These are phyloP conservation scores for Actinomortierella wolfii DNA, from an alignment of 371 early-diverging fungal genomes.

Conservation along the genomic window DNA sequence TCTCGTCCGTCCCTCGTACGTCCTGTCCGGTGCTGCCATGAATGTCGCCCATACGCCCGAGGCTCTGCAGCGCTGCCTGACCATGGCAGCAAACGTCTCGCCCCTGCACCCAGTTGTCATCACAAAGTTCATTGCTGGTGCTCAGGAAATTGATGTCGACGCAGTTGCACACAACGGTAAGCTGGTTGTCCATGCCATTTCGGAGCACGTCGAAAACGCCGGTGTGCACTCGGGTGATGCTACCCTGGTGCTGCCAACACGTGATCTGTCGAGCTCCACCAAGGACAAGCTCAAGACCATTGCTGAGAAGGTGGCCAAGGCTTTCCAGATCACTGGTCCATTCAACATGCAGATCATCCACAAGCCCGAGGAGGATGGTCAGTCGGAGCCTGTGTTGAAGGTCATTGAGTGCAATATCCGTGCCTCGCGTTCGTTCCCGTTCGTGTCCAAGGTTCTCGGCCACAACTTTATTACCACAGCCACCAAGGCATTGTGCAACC, in stretches of 20 bases:
- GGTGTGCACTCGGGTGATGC: conserved; percentile 98
- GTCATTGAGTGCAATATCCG: conserved; percentile 97
- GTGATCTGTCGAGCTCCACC: conserved; percentile 67
- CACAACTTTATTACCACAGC: conserved; percentile 90
- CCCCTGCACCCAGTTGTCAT: conserved; percentile 93
- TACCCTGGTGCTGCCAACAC: conserved; percentile 87
- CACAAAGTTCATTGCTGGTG: conserved; percentile 89
- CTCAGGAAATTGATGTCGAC: conserved; percentile 96
- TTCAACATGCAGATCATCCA: conserved; percentile 96
- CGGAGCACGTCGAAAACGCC: conserved; percentile 95
- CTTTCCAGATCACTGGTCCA: conserved; percentile 92
- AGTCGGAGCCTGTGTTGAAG: conserved; percentile 65
- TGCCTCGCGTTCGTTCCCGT: conserved; percentile 95
- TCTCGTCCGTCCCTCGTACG: conserved; percentile 93
- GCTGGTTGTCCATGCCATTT: conserved; percentile 83
- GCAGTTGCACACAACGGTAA: conserved; percentile 87
- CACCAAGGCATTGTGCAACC: conserved; percentile 75
- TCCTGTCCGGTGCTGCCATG: conserved; percentile 97
- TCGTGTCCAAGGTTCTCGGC: conserved; percentile 92
- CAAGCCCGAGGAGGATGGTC: conserved; percentile 44
- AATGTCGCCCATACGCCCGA: conserved; percentile 83
- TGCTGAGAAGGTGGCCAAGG: conserved; percentile 83
- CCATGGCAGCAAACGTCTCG: conserved; percentile 85
- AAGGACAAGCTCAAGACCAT: conserved; percentile 73
- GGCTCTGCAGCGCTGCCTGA: conserved; percentile 73